Evolutionary conservation across 192 early-diverging fungal genomes (phyloP).

Genomic region (Podochytrium sp.): DNA sequence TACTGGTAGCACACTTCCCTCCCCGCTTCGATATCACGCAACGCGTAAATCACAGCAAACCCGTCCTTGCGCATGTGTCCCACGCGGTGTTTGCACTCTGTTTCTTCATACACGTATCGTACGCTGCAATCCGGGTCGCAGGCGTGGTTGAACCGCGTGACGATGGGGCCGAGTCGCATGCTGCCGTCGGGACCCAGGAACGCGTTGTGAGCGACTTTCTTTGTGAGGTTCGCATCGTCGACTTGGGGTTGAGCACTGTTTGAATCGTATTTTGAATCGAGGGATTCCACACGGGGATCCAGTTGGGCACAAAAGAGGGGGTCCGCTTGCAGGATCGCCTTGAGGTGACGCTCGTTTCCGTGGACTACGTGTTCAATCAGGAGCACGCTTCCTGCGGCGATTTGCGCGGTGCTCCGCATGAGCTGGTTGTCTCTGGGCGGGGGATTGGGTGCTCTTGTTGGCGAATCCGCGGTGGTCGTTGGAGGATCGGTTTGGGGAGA

Average conservation of each 20-base stretch:
- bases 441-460: background rate
- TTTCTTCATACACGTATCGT: conserved; percentile 16
- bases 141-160: conserved; percentile 27
- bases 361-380: conserved; percentile 24
- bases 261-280: background rate
- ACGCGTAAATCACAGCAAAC: conserved; percentile 19
- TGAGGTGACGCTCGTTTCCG: background rate
- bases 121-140: conserved; percentile 20
- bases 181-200: conserved; percentile 15
- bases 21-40: background rate
- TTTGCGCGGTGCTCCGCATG: background rate
- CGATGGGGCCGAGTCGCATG: conserved; percentile 14
- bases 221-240: background rate
- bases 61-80: conserved; percentile 3
- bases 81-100: background rate
- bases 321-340: background rate
- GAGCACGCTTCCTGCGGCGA: conserved; percentile 3
- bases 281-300: background rate
- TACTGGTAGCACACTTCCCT: conserved; percentile 29
- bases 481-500: too few species aligned
- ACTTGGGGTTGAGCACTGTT: background rate
- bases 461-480: too few species aligned
- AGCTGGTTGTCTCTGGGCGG: background rate
- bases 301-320: background rate
- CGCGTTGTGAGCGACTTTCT: conserved; percentile 17